Evolutionary conservation across 164 flowering plant species (phyloP).

Genomic region (Dillenia suffruticosa): DNA sequence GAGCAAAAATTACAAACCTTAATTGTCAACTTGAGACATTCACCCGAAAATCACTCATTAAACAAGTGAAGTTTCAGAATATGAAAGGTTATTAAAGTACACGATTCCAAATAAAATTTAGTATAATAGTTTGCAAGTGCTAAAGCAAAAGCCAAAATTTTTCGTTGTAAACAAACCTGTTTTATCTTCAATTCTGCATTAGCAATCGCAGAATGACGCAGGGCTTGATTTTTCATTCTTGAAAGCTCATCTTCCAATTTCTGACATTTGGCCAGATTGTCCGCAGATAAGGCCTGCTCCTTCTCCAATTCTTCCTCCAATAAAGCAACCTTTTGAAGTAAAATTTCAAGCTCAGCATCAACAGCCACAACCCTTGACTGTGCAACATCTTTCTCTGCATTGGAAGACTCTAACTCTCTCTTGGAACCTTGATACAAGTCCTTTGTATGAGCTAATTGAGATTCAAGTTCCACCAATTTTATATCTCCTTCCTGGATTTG

Average conservation of each 20-base stretch:
- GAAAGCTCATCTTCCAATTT: constrained; percentile 52
- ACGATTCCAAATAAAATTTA: too few relatives aligned
- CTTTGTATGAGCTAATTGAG: constrained; percentile 29
- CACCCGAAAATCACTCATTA: too few relatives aligned
- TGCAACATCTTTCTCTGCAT: constrained; percentile 9
- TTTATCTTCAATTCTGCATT: constrained; percentile 4
- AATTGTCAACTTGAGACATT: too few relatives aligned
- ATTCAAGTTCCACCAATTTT: constrained; percentile 26
- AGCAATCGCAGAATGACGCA: constrained; percentile 22
- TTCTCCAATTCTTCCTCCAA: constrained; percentile 46
- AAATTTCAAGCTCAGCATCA: constrained; percentile 44
- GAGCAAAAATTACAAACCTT: too few relatives aligned
- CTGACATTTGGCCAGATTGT: constrained; percentile 32
- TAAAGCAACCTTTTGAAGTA: constrained; percentile 36
- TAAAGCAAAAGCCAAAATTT: too few relatives aligned
- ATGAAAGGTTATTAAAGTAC: too few relatives aligned
- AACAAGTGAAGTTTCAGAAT: too few relatives aligned
- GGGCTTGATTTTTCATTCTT: constrained; percentile 32
- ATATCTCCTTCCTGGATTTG: constrained; percentile 15
- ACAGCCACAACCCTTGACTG: constrained; percentile 41
- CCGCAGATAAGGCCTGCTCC: constrained; percentile 43
- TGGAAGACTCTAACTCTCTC: constrained; percentile 9
- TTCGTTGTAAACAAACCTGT: too few relatives aligned
- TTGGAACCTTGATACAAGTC: constrained; percentile 35
- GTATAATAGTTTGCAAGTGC: too few relatives aligned